Conservation (phyloP, 192 early-diverging fungal genomes). For the Haplosporangium gracile region DNA sequence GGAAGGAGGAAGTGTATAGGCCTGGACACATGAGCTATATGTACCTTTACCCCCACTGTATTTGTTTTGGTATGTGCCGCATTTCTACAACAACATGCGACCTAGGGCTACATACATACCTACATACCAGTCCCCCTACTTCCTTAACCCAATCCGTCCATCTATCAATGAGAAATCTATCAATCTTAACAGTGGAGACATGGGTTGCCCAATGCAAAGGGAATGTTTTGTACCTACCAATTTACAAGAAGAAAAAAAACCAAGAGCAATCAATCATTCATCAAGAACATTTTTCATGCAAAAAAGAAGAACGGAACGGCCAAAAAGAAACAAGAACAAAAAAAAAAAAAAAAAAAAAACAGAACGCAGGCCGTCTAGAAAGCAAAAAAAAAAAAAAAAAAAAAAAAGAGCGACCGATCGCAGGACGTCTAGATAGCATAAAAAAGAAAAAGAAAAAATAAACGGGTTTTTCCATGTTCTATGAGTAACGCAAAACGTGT, state of each 20-base stretch:
- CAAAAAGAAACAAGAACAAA: not conserved
- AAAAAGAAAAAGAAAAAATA: not conserved
- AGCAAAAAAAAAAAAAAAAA: not conserved
- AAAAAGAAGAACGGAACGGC: not conserved
- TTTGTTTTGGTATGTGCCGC: too few species aligned
- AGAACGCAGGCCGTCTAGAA: not conserved
- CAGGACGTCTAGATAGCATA: not conserved
- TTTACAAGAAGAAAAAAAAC: not conserved
- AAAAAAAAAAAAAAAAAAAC: not conserved
- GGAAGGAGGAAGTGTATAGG: too few species aligned
- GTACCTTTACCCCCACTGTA: too few species aligned
- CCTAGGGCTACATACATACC: too few species aligned
- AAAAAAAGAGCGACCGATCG: not conserved
- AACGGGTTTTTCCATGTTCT: not conserved
- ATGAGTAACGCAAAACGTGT: too few species aligned
- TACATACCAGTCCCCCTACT: too few species aligned
- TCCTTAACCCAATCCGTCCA: too few species aligned
- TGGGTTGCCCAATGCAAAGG: not conserved
- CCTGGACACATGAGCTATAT: too few species aligned
- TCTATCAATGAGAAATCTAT: too few species aligned
- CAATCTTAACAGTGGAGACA: not conserved
- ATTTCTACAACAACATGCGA: too few species aligned
- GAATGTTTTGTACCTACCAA: not conserved
- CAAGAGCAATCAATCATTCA: not conserved
- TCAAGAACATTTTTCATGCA: not conserved